These are phyloP conservation scores for Rhypophila decipiens DNA, from an alignment of 495 filamentous ascomycete genomes.

Conservation along the genomic window DNA sequence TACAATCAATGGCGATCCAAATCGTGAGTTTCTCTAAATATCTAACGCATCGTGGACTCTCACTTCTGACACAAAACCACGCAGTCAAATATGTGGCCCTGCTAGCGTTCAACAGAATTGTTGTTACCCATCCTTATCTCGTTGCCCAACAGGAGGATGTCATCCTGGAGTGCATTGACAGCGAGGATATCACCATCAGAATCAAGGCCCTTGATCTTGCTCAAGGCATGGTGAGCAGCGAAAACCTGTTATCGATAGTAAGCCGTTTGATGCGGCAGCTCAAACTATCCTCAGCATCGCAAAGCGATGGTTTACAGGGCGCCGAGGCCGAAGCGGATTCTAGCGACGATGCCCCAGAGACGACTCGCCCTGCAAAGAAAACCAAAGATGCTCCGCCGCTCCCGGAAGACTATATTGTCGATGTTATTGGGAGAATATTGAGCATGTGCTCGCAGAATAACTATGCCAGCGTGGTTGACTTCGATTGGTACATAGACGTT, in stretches of 20 bases:
- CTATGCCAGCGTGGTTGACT: slow-evolving; percentile 78
- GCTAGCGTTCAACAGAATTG: slow-evolving; percentile 89
- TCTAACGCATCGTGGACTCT: no score
- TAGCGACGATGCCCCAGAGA: slow-evolving; percentile 52
- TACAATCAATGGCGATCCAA: slow-evolving; percentile 84
- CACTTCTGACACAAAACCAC: no score
- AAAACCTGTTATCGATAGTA: slow-evolving; percentile 77
- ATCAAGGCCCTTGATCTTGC: slow-evolving; percentile 86
- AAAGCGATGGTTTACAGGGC: slow-evolving; percentile 16
- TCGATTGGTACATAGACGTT: slow-evolving; percentile 93
- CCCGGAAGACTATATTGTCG: slow-evolving; percentile 74
- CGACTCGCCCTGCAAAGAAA: slow-evolving; percentile 28
- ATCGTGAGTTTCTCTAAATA: slow-evolving; percentile 52
- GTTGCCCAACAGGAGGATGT: slow-evolving; percentile 91
- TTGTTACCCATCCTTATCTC: slow-evolving; percentile 76
- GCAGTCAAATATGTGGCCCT: slow-evolving; percentile 95
- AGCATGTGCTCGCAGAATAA: slow-evolving; percentile 89
- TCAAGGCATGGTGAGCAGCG: slow-evolving; percentile 81
- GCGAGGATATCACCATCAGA: slow-evolving; percentile 91
- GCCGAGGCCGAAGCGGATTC: slow-evolving; percentile 46
- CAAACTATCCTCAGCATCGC: slow-evolving; percentile 41
- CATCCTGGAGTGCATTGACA: slow-evolving; percentile 91
- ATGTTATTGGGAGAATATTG: slow-evolving; percentile 72
- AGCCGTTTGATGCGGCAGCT: slow-evolving; percentile 82
- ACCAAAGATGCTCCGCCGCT: slow-evolving; percentile 40